phyloP scores from a whole-genome alignment of 2,329 filamentous ascomycete species.

The Eutypa lata region DNA sequence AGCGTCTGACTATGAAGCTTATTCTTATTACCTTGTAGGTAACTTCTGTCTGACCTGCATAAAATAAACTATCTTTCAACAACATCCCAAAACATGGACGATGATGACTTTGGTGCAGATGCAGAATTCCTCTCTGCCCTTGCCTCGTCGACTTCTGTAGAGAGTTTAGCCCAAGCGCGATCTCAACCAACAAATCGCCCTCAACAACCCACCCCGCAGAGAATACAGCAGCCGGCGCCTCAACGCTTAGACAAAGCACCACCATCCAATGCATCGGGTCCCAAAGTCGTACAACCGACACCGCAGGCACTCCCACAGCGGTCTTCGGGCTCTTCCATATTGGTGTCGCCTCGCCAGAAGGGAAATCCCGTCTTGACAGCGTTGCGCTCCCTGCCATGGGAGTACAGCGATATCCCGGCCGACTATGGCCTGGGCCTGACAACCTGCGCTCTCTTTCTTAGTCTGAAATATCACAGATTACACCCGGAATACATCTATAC shows the following conservation, averaged over 20 bases:
- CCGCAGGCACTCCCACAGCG: slow-evolving; percentile 76
- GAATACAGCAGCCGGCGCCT: slow-evolving; percentile 44
- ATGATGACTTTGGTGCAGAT: slow-evolving; percentile 46
- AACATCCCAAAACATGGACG: slow-evolving; percentile 31
- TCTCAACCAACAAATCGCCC: slow-evolving; percentile 23
- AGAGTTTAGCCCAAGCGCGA: slow-evolving; percentile 14
- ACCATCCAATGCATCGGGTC: slow-evolving; percentile 33
- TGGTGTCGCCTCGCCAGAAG: slow-evolving; percentile 89
- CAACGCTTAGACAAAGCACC: slow-evolving; percentile 54
- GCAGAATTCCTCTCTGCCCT: slow-evolving; percentile 37
- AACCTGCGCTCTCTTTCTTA: slow-evolving; percentile 88
- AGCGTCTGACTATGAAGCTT: background rate
- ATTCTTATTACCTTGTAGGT: slow-evolving; percentile 1
- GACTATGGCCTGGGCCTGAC: slow-evolving; percentile 87
- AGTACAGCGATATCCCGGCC: slow-evolving; percentile 93
- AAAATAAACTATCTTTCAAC: no score
- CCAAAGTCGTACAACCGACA: slow-evolving; percentile 77
- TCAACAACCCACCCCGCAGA: slow-evolving; percentile 41
- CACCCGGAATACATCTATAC: slow-evolving; percentile 98
- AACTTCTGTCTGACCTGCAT: no score
- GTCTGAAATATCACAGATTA: slow-evolving; percentile 93
- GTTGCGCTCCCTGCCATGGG: slow-evolving; percentile 83
- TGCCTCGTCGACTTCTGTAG: slow-evolving; percentile 23
- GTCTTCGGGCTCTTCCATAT: slow-evolving; percentile 69
- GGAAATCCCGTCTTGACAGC: slow-evolving; percentile 88